Evolutionary conservation across 495 filamentous ascomycete species (phyloP).

Genomic region (Lepidopterella palustris): DNA sequence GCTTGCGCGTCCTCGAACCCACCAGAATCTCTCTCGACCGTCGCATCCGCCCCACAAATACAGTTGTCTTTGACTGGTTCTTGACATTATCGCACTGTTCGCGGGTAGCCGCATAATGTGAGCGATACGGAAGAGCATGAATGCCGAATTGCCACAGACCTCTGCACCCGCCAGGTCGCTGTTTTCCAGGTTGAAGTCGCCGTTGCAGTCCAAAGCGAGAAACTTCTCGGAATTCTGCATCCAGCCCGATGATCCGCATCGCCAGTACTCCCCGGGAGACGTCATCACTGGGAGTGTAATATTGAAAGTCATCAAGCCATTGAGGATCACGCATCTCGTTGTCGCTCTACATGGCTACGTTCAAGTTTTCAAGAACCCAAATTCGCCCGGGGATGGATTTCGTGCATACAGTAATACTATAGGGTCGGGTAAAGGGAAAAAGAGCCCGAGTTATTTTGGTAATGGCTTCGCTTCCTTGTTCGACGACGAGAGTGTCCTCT

Average conservation of each 20-base stretch:
- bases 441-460: constrained; percentile 62
- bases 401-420: constrained; percentile 38
- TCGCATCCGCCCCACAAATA: background rate
- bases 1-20: constrained; percentile 1
- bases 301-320: constrained; percentile 70
- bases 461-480: constrained; percentile 83
- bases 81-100: background rate
- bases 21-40: background rate
- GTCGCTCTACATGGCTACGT: constrained; percentile 83
- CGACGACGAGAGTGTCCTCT: constrained; percentile 83
- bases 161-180: constrained; percentile 39
- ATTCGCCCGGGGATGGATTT: constrained; percentile 54
- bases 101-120: constrained; percentile 29
- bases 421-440: constrained; percentile 49
- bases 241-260: constrained; percentile 77
- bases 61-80: background rate
- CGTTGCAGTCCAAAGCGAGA: constrained; percentile 59
- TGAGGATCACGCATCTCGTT: constrained; percentile 85
- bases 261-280: constrained; percentile 69
- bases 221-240: constrained; percentile 78
- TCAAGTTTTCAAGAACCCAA: constrained; percentile 74
- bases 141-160: constrained; percentile 23
- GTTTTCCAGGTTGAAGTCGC: constrained; percentile 53
- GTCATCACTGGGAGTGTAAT: constrained; percentile 66
- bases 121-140: constrained; percentile 32